These are phyloP conservation scores for Didymella keratinophila DNA, from an alignment of 2,329 filamentous ascomycete genomes.

Conservation along the genomic window DNA sequence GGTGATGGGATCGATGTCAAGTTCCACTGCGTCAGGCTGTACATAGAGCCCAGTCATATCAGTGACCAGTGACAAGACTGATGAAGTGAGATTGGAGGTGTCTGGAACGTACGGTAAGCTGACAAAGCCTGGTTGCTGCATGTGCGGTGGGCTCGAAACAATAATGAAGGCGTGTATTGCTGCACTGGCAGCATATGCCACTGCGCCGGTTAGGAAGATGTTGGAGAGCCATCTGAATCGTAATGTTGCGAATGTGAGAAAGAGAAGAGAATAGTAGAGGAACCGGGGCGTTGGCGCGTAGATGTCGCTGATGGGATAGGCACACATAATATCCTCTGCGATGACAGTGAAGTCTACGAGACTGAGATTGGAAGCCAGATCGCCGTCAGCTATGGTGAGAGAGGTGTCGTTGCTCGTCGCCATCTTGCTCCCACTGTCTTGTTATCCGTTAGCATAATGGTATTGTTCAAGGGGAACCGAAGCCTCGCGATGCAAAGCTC, in stretches of 20 bases:
- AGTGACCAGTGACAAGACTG: background rate
- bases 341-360: background rate
- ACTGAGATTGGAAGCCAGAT: background rate
- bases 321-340: slow-evolving; percentile 18
- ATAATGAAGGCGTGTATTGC: slow-evolving; percentile 24
- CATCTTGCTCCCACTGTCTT: background rate
- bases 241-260: slow-evolving; percentile 16
- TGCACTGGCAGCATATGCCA: slow-evolving; percentile 22
- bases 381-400: background rate
- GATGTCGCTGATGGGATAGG: slow-evolving; percentile 21
- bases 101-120: background rate
- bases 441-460: background rate
- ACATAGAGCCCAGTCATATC: background rate
- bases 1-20: slow-evolving; percentile 25
- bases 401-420: background rate
- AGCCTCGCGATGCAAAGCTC: background rate
- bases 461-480: background rate
- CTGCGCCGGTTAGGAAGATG: slow-evolving; percentile 12
- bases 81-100: slow-evolving; percentile 7
- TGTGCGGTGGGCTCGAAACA: background rate
- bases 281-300: slow-evolving; percentile 17
- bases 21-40: slow-evolving; percentile 22
- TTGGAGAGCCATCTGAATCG: slow-evolving; percentile 15
- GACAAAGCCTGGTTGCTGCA: background rate
- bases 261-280: slow-evolving; percentile 14